These are phyloP conservation scores for Venturia aucupariae DNA, from an alignment of 2,329 filamentous ascomycete species.

Conservation along the genomic window DNA sequence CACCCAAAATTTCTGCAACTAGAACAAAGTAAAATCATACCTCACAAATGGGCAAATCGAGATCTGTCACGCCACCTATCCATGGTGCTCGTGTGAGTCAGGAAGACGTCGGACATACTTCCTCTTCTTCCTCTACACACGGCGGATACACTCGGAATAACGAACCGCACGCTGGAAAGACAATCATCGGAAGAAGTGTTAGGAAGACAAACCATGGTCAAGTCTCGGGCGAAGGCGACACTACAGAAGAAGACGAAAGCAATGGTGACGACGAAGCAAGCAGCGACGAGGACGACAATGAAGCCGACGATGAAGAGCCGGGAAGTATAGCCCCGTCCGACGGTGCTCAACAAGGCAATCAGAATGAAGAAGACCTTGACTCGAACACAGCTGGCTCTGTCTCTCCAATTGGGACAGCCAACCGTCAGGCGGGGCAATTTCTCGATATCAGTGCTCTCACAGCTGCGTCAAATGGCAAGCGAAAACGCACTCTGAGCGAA, in stretches of 20 bases:
- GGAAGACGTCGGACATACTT: constrained; percentile 11
- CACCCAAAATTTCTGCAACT: not conserved
- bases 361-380: constrained; percentile 17
- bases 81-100: constrained; percentile 7
- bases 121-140: constrained; percentile 1
- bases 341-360: constrained; percentile 25
- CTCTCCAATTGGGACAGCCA: not conserved
- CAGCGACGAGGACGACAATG: constrained; percentile 21
- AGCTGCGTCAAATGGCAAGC: constrained; percentile 17
- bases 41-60: not conserved
- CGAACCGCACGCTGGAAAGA: constrained; percentile 1
- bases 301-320: constrained; percentile 28
- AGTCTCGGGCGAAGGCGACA: constrained; percentile 26
- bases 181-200: constrained; percentile 19
- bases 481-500: constrained; percentile 32
- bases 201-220: constrained; percentile 24
- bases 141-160: not conserved
- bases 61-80: not conserved
- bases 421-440: constrained; percentile 21
- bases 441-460: constrained; percentile 19
- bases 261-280: constrained; percentile 15
- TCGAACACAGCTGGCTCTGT: constrained; percentile 23
- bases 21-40: not conserved
- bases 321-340: constrained; percentile 27
- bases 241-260: constrained; percentile 20